Percentiles rank a stretch among this genome's conserved stretches.
These are phyloP conservation scores for Podila clonocystis DNA, from an alignment of 192 early-diverging fungal genomes.

Conservation along the genomic window DNA sequence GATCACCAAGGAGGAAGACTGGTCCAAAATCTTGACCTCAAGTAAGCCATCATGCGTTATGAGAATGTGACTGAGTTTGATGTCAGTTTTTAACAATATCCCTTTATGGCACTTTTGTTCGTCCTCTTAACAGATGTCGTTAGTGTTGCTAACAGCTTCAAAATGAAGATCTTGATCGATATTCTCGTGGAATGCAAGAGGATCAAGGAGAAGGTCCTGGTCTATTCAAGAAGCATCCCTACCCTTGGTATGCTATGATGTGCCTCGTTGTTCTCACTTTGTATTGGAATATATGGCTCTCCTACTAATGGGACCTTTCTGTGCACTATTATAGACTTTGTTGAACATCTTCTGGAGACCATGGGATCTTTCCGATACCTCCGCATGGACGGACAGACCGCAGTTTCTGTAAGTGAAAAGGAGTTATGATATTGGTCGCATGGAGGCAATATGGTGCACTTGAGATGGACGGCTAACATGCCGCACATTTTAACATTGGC, in stretches of 20 bases:
- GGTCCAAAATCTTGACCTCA: too few relatives aligned
- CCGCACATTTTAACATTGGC: neutral
- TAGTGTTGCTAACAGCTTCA: constrained; percentile 50
- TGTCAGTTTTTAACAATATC: too few relatives aligned
- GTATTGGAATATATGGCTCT: neutral
- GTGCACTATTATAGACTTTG: constrained; percentile 18
- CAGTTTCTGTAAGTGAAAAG: constrained; percentile 23
- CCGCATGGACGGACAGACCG: constrained; percentile 66
- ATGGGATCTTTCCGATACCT: constrained; percentile 21
- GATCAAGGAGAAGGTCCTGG: constrained; percentile 72
- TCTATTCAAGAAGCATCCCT: constrained; percentile 77
- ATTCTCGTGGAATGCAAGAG: constrained; percentile 60
- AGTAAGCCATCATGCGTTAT: too few relatives aligned
- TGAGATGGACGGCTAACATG: neutral
- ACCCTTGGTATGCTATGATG: constrained; percentile 61
- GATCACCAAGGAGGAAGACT: neutral
- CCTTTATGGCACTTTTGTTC: neutral
- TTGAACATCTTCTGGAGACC: constrained; percentile 10
- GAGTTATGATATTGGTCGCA: neutral
- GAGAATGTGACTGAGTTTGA: too few relatives aligned
- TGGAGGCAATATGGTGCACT: neutral
- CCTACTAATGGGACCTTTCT: neutral
- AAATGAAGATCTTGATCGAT: constrained; percentile 64
- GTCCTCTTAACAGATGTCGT: constrained; percentile 20
- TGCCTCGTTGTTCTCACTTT: neutral